Evolutionary conservation across 176 grass and related monocot genomes (phyloP).

Genomic region (Stipa capillata): DNA sequence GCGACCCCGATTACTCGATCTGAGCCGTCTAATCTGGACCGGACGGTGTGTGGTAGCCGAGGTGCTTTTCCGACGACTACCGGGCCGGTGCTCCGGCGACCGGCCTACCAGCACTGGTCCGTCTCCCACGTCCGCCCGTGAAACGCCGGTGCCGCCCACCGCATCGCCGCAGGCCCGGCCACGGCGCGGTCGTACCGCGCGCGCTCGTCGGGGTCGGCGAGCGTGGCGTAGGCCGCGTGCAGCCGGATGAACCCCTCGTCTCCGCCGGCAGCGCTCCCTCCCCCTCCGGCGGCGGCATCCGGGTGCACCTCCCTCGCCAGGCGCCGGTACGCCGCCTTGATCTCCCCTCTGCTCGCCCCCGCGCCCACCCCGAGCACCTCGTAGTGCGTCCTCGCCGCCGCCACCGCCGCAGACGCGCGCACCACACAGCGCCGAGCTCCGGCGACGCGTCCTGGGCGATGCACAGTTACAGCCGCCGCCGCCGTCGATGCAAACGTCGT

Average conservation of each 20-base stretch:
- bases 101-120: constrained; percentile 68
- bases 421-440: neutral
- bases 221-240: constrained; percentile 62
- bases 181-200: constrained; percentile 49
- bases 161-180: neutral
- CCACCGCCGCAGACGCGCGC: neutral
- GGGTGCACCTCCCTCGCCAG: constrained; percentile 66
- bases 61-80: neutral
- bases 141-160: neutral
- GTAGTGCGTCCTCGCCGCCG: constrained; percentile 36
- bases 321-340: constrained; percentile 65
- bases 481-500: neutral
- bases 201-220: constrained; percentile 52
- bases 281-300: constrained; percentile 2
- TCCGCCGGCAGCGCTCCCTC: no score
- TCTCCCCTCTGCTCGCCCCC: constrained; percentile 37
- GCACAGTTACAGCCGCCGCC: neutral
- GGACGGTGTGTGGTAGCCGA: neutral
- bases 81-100: no score
- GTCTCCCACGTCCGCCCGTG: constrained; percentile 52
- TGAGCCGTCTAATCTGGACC: neutral
- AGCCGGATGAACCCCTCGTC: constrained; percentile 54
- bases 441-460: neutral
- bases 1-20: neutral
- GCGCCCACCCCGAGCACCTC: constrained; percentile 52